Base-by-base conservation (phyloP, 148 eudicot species). In the Nepenthes mirabilis region DNA sequence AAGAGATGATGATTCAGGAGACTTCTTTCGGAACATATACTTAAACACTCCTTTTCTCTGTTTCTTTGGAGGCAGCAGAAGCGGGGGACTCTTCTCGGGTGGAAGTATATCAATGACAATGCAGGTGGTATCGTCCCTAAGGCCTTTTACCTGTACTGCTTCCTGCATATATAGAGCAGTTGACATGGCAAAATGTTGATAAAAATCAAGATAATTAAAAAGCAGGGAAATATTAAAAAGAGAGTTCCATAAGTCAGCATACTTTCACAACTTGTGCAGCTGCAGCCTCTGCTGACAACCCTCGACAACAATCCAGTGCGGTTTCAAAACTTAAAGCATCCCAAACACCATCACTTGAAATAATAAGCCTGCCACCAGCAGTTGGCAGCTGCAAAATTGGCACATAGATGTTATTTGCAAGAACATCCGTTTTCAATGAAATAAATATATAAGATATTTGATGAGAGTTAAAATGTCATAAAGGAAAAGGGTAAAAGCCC, bases 261-360 rank as follows among this genome's bases (percentile, higher is more conserved):
- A 93, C 99, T 77, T 93, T 89, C 37, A 89, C 97, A 55, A 93
- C 77, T 43, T 89, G 87, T 47, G 85, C 80, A 64, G 99, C 95
- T 63, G 99, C 91, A 51, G 89, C 82, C 62, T 93, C 95, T 62
- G 97, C 62, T 66, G 85, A 64, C 97, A 89, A 74, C 35, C 89
- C 87, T 47, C 97, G 84, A 58, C 89, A 79, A 77, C 95, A 93
- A 51, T 89, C 86, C 58, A 82, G 70, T 65, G 95, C 95, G 34
- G 76, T 36, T 70, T 93, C 99, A 45, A 88, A 88, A 74, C 87
- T 75, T 77, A 93, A 61, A 59, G 90, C 91, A 79, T 93, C 99
- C 99, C 99, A 93, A 65, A 93, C 99, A 61, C 99, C 99, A 64
- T 93, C 99, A 59, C 99, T 93, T 47, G 87, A 77, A 55, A 93